Evolutionary conservation across 805 yeast genomes (phyloP), one percentile per base, ranked within the genome.

Genomic region (Kazachstania taianensis): DNA sequence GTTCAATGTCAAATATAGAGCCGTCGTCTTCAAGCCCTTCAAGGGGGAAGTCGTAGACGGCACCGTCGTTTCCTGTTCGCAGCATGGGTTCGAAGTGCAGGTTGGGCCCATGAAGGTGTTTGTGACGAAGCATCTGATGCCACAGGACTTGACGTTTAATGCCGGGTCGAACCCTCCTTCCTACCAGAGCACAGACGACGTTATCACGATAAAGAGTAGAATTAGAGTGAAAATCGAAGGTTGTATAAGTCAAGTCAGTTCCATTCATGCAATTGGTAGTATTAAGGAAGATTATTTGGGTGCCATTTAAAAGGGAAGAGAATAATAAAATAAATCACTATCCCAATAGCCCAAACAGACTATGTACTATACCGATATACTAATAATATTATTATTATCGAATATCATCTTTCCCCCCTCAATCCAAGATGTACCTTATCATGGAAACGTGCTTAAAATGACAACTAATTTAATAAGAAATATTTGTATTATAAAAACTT

Each of bases 1-100:
- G 61, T 92, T 92, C 52, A 94, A 85, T 49, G 97, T 92, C 36
- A 84, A 85, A 60, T 92, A 92, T 59, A 69, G 94, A 48, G 98
- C 98, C 0, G 87, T 92, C 35, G 96, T 92, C 23, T 92, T 96
- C 94, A 82, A 89, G 53, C 98, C 98, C 4, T 92, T 92, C 65
- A 92, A 92, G 63, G 98, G 97, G 24, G 98, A 92, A 62, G 98
- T 92, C 6, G 97, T 92, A 18, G 98, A 92, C 60, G 98, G 94
- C 5, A 78, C 89, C 17, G 97, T 92, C 12, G 82, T 95, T 10
- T 82, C 84, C 22, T 96, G 94, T 33, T 85, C 81, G 59, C 85
- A 75, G 53, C 81, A 89, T 79, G 98, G 98, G 7, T 85, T 92
- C 46, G 92, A 92, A 58, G 97, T 94, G 26, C 96, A 92, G 60